A percentile compares a stretch with the other conserved stretches of the same genome.
These are phyloP conservation scores for Eutypa lata DNA, from an alignment of 2,329 filamentous ascomycete genomes.

Conservation along the genomic window DNA sequence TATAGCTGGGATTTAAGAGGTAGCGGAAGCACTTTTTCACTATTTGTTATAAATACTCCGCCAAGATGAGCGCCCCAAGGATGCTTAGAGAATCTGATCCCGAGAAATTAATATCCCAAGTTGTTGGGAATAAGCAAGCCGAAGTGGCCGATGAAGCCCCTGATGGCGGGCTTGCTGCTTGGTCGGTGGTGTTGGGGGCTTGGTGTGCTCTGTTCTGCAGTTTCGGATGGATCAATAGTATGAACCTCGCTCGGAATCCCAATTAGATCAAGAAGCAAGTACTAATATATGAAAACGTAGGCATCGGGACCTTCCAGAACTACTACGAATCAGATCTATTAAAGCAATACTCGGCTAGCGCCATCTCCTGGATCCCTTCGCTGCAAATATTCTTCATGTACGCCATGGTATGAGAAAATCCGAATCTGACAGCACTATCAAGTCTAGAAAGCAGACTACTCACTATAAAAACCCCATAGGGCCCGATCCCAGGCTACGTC, in stretches of 20 bases:
- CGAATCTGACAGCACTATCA: neutral
- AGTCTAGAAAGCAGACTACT: neutral
- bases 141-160: conserved; percentile 1
- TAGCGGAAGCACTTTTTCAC: too few species aligned
- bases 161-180: conserved; percentile 20
- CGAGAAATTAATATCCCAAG: neutral
- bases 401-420: conserved; percentile 19
- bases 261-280: conserved; percentile 20
- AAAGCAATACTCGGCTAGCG: conserved; percentile 43
- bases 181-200: conserved; percentile 20
- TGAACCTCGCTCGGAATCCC: conserved; percentile 31
- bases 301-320: conserved; percentile 53
- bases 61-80: too few species aligned
- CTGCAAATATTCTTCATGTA: conserved; percentile 48
- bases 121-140: neutral
- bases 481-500: conserved; percentile 50
- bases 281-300: neutral
- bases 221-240: conserved; percentile 42
- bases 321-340: conserved; percentile 54
- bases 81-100: neutral
- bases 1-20: too few species aligned
- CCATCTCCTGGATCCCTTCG: conserved; percentile 59
- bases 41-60: too few species aligned
- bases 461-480: neutral
- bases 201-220: conserved; percentile 40